phyloP scores from a whole-genome alignment of 2,329 filamentous ascomycete species.

The Metarhizium humberi region DNA sequence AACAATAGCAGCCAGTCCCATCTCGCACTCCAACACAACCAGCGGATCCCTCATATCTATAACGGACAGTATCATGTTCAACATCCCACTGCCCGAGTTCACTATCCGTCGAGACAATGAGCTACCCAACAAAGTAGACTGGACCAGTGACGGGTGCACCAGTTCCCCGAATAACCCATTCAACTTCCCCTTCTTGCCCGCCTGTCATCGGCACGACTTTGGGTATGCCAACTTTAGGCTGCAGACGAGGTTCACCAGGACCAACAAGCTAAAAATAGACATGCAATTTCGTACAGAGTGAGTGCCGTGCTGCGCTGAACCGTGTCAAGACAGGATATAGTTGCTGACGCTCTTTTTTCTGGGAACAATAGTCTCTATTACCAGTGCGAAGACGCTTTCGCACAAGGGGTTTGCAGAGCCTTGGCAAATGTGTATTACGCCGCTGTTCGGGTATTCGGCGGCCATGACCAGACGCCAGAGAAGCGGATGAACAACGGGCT shows the following conservation, averaged over 20 bases:
- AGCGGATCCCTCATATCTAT: background rate
- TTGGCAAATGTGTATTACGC: background rate
- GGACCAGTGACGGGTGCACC: background rate
- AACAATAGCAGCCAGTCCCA: background rate
- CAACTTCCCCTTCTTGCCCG: background rate
- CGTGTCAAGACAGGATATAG: background rate
- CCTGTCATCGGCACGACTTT: constrained; percentile 1
- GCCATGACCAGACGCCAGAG: background rate
- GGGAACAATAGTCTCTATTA: background rate
- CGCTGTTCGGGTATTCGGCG: background rate
- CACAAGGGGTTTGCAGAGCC: background rate
- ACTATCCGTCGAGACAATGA: background rate
- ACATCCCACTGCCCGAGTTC: background rate
- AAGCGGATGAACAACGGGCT: background rate
- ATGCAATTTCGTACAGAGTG: no score
- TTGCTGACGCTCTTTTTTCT: background rate
- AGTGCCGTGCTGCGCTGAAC: background rate
- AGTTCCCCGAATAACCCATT: background rate
- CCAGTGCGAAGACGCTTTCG: background rate
- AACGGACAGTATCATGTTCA: background rate
- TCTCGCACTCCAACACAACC: no score
- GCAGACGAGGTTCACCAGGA: background rate
- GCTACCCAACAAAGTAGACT: background rate
- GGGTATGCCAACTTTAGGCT: background rate
- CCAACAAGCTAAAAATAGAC: background rate